Base-by-base conservation (phyloP, 2,329 filamentous ascomycete genomes). In the Leptographium flavum region DNA sequence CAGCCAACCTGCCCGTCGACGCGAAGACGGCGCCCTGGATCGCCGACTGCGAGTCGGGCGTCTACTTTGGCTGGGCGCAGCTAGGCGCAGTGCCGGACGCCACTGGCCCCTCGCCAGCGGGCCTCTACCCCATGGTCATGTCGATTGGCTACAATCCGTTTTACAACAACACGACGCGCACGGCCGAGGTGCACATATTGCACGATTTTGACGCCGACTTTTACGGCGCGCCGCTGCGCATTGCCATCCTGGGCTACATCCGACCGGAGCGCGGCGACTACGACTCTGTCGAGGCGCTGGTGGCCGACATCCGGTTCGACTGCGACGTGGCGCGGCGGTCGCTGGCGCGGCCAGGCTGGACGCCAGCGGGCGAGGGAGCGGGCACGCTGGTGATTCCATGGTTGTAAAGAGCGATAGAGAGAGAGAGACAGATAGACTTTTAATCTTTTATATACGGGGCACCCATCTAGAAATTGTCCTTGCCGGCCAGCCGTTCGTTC, bases 131-230 rank as follows among this genome's bases (percentile, higher is more conserved):
- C 1, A 92, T 93, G 74, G 87, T 94, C 53, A 84, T 95, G 81
- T 86, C 79, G 49, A 90, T 95, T 53, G 92, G 92, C 38, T 96
- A 88, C 74, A 98, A 96, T 64, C 92, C 92, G 0, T 96, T 88
- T 66, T 98, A 94, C 73, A 87, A 88, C 61, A 96, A 98, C 70
- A 80, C 74, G 5, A 78, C 85, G 39, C 80, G 86, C 50, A 86
- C 77, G 50, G 87, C 92, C 58, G 87, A 94, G 70, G 87, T 94
- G 46, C 87, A 94, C 65, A 75, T 98, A 45, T 74, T 98, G 62
- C 80, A 86, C 57, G 62, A 70, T 37, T 94, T 95, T 42, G 39
- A 65, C 2, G 66, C 70, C 33, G 87, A 96, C 59, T 98, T 98
- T 60, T 96, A 96, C 65, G 84, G 76, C 50, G 74, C 73, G 5